Conservation (phyloP, 1,284 basidiomycete species). For the Ceratobasidium sp. region DNA sequence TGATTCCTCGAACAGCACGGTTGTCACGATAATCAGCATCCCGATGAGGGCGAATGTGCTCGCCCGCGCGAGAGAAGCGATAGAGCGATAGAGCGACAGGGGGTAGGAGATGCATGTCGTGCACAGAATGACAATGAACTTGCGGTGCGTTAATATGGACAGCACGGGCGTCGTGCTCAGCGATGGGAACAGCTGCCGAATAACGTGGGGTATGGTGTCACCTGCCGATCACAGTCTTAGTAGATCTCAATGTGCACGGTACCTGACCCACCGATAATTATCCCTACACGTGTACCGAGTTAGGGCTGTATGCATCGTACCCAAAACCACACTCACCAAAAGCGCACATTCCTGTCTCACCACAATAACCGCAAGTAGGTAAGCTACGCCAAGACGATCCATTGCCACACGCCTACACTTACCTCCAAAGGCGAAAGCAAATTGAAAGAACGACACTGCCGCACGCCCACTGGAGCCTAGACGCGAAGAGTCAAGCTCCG, state of each 20-base stretch:
- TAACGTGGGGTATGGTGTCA: slow-evolving; percentile 96
- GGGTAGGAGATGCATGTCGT: slow-evolving; percentile 93
- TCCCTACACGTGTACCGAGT: slow-evolving; percentile 11
- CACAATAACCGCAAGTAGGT: slow-evolving; percentile 39
- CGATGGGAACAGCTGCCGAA: slow-evolving; percentile 86
- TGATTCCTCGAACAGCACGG: slow-evolving; percentile 88
- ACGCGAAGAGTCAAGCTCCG: background rate
- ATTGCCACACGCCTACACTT: slow-evolving; percentile 53
- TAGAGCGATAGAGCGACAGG: slow-evolving; percentile 94
- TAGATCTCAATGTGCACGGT: slow-evolving; percentile 43
- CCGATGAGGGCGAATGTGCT: slow-evolving; percentile 89
- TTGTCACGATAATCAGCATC: slow-evolving; percentile 93
- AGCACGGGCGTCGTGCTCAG: slow-evolving; percentile 76
- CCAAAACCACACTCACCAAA: slow-evolving; percentile 82
- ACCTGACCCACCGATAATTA: slow-evolving; percentile 61
- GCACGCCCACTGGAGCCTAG: slow-evolving; percentile 74
- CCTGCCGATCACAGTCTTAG: slow-evolving; percentile 58
- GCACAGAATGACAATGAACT: slow-evolving; percentile 87
- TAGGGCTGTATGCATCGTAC: slow-evolving; percentile 24
- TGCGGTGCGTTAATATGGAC: slow-evolving; percentile 82
- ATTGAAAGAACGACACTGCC: slow-evolving; percentile 97
- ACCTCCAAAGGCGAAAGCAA: slow-evolving; percentile 97
- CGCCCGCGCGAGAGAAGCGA: slow-evolving; percentile 94
- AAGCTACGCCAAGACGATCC: slow-evolving; percentile 21
- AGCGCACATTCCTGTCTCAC: slow-evolving; percentile 84